Base-by-base conservation (phyloP, 768 basidiomycete species). In the Auriculariales sp. region DNA sequence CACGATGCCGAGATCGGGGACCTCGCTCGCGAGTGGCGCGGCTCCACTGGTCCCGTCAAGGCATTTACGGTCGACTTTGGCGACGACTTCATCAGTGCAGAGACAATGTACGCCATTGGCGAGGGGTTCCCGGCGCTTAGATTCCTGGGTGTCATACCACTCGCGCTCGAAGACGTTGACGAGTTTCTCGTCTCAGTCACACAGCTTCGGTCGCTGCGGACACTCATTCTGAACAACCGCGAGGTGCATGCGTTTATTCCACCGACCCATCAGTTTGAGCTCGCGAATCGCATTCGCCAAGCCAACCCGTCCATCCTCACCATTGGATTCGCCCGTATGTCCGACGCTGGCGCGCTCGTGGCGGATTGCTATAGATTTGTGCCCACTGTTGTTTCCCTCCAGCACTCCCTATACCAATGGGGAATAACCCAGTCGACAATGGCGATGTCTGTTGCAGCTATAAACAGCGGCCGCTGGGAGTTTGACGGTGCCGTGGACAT, bases 21-120 rank as follows among this genome's bases (percentile, higher is more conserved):
- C 22, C 5, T 44, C 39, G 39, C 39, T 19, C 39, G 39, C 19
- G 39, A 44, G 39, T 44, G 39, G 39, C 19, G 39, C 19, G 39
- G 39, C 19, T 22, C 19, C 14, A 22, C 15, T 10, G 39, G 39
- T 19, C 39, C 39, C 39, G 39, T 44, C 22, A 19, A 25, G 22
- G 39, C 39, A 25, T 44, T 44, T 25, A 44, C 39, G 22, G 39
- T 44, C 39, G 39, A 44, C 39, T 44, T 44, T 24, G 39, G 39
- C 22, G 39, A 44, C 39, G 39, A 44, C 39, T 19, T 11, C 14
- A 25, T 24, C 39, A 11, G 12, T 5, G 22, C 39, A 19, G 6
- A 12, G 9, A 44, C 39, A 9, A 7, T 44, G 39, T 25, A 25
- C 39, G 6, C 22, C 7, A 44, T 44, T 25, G 39, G 19, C 39